Evolutionary conservation across 106 monocot species (phyloP).

Genomic region (Allium cepa): DNA sequence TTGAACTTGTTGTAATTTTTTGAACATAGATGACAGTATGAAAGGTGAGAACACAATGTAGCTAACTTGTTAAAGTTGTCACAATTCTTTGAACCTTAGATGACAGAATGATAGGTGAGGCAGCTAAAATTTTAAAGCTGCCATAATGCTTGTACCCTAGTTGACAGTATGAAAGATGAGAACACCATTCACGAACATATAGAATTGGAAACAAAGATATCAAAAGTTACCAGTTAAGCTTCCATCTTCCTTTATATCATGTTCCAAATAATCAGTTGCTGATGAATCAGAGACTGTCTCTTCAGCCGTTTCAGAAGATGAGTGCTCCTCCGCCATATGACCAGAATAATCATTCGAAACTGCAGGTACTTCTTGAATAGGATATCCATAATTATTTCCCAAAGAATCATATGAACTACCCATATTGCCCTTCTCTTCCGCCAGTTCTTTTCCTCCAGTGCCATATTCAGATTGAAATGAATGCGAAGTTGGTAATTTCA

Average conservation of each 20-base stretch:
- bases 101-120: no score
- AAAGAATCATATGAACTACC: constrained; percentile 32
- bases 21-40: no score
- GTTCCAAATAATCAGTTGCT: constrained; percentile 17
- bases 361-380: constrained; percentile 31
- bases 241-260: constrained; percentile 11
- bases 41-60: no score
- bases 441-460: constrained; percentile 3
- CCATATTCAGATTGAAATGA: constrained; percentile 17
- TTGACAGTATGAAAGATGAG: no score
- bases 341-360: constrained; percentile 18
- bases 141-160: no score
- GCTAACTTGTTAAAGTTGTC: no score
- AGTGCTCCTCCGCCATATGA: constrained; percentile 28
- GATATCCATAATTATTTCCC: constrained; percentile 26
- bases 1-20: no score
- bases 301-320: constrained; percentile 25
- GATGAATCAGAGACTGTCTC: constrained; percentile 26
- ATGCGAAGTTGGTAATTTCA: constrained; percentile 34
- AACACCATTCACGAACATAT: no score
- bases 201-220: no score
- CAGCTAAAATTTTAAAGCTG: no score
- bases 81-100: no score
- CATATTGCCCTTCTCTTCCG: constrained; percentile 18
- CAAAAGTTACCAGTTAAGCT: constrained; percentile 4